Conservation (phyloP, 1,139 yeast species). For the Candida frijolesensis region DNA sequence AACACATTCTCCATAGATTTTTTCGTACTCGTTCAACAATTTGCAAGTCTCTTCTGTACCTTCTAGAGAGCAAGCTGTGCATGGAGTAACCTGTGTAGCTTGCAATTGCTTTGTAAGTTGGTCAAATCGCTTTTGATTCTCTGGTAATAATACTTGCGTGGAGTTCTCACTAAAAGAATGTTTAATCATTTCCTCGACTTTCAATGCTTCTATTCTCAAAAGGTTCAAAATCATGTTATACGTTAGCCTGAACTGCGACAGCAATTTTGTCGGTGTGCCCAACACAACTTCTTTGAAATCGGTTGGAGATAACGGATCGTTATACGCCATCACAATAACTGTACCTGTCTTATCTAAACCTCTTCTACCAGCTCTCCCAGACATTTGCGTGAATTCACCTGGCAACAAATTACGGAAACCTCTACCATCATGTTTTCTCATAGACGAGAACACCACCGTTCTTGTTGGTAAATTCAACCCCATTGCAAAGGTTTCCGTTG, state of each 20-base stretch:
- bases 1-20: slow-evolving; percentile 46
- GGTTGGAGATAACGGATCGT: slow-evolving; percentile 62
- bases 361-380: slow-evolving; percentile 98
- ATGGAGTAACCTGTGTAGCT: slow-evolving; percentile 37
- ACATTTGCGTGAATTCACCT: slow-evolving; percentile 98
- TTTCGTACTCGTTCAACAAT: slow-evolving; percentile 47
- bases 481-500: slow-evolving; percentile 98
- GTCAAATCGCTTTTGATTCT: slow-evolving; percentile 70
- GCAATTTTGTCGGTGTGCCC: slow-evolving; percentile 86
- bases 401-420: slow-evolving; percentile 80
- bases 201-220: slow-evolving; percentile 87
- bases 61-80: slow-evolving; percentile 36
- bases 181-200: slow-evolving; percentile 97
- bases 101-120: slow-evolving; percentile 51
- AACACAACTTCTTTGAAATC: slow-evolving; percentile 77
- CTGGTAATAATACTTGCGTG: slow-evolving; percentile 83
- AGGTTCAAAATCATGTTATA: slow-evolving; percentile 94
- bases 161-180: slow-evolving; percentile 93
- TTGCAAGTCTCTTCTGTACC: slow-evolving; percentile 50
- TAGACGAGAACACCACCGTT: slow-evolving; percentile 87
- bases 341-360: slow-evolving; percentile 94
- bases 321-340: slow-evolving; percentile 90
- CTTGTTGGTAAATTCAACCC: slow-evolving; percentile 96
- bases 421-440: slow-evolving; percentile 88
- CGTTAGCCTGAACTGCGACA: slow-evolving; percentile 90